A percentile compares a stretch with the other conserved stretches of the same genome.
These are phyloP conservation scores for Xanthoconium separans DNA, from an alignment of 1,284 basidiomycete genomes.

Conservation along the genomic window DNA sequence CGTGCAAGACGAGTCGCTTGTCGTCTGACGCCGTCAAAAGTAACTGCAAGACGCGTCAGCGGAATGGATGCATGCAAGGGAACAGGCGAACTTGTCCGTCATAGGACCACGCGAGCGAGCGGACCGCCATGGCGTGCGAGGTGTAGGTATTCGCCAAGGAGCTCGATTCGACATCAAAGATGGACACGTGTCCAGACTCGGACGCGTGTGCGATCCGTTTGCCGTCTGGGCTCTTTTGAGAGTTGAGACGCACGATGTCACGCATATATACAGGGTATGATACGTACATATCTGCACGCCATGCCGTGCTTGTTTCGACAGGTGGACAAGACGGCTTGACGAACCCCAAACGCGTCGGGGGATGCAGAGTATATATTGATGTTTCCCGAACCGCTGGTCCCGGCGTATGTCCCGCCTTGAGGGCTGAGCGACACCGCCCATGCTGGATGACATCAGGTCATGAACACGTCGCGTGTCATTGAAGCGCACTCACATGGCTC, in stretches of 20 bases:
- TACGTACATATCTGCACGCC: constrained; percentile 72
- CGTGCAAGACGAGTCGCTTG: constrained; percentile 82
- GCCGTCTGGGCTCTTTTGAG: constrained; percentile 80
- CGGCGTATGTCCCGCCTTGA: constrained; percentile 68
- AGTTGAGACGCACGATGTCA: constrained; percentile 2
- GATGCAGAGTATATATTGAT: constrained; percentile 65
- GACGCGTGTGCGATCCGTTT: constrained; percentile 73
- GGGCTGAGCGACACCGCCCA: constrained; percentile 84
- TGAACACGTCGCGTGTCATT: neutral
- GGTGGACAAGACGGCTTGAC: constrained; percentile 54
- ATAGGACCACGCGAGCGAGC: constrained; percentile 80
- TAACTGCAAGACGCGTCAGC: constrained; percentile 47
- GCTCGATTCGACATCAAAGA: constrained; percentile 73
- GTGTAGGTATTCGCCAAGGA: constrained; percentile 68
- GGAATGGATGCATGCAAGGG: constrained; percentile 19
- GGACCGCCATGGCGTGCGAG: constrained; percentile 84
- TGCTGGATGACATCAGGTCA: constrained; percentile 43
- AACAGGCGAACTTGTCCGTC: constrained; percentile 55
- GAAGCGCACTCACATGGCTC: constrained; percentile 65
- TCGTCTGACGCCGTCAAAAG: constrained; percentile 86
- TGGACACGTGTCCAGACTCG: constrained; percentile 78
- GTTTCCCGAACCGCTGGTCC: constrained; percentile 75
- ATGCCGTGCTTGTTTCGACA: constrained; percentile 83
- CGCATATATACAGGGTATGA: constrained; percentile 5
- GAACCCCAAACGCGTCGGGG: constrained; percentile 60